phyloP scores from a whole-genome alignment of 768 basidiomycete genomes.

The Psilocybe azurescens region DNA sequence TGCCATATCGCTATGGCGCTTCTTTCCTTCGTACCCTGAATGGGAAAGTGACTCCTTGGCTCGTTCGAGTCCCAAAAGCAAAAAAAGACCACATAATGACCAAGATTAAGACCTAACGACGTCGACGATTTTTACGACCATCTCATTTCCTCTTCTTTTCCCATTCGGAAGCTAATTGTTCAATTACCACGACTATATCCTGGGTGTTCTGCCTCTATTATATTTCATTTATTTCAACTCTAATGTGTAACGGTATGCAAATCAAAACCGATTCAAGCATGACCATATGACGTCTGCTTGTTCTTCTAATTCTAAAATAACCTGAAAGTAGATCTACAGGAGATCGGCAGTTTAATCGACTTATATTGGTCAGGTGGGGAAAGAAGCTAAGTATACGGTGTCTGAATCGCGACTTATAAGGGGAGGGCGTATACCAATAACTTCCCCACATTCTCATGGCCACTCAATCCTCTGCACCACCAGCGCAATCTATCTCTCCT shows the following conservation, averaged over 20 bases:
- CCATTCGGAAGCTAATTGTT: background rate
- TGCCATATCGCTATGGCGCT: conserved; percentile 53
- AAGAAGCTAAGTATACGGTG: background rate
- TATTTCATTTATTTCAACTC: background rate
- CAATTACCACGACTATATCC: background rate
- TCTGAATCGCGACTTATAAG: conserved; percentile 6
- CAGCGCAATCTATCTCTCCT: conserved; percentile 52
- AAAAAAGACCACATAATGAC: background rate
- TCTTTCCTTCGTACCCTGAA: conserved; percentile 52
- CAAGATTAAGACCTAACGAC: background rate
- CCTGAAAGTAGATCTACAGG: background rate
- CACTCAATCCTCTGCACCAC: conserved; percentile 17
- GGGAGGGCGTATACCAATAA: background rate
- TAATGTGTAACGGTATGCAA: background rate
- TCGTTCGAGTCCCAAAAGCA: conserved; percentile 53
- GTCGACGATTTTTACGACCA: background rate
- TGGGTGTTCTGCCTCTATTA: background rate
- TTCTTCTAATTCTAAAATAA: background rate
- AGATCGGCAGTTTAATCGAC: background rate
- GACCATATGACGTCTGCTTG: background rate
- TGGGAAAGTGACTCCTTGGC: conserved; percentile 57
- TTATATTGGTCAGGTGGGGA: conserved; percentile 10
- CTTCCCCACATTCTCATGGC: conserved; percentile 7
- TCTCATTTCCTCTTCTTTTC: background rate
- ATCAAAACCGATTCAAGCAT: background rate